Base-by-base conservation (phyloP, 2,329 filamentous ascomycete genomes). In the Fusarium pseudonygamai region DNA sequence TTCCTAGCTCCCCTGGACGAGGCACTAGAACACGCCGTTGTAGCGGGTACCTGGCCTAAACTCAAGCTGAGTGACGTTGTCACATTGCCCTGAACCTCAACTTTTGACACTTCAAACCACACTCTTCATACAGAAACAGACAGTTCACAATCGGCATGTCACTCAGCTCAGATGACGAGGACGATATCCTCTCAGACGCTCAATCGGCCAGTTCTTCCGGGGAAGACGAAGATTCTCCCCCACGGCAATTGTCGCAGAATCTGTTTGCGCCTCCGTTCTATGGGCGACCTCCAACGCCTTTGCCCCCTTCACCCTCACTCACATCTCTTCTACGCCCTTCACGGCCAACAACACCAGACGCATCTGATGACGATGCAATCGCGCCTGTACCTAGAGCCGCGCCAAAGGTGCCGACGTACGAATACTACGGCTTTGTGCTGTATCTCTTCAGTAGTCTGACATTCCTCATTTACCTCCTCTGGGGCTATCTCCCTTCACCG, bases 401-500 rank as follows among this genome's bases (percentile, higher is more conserved):
- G 60, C 96, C 96, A 4, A 95, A 96, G 80, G 95, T 99, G 6
- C 96, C 96, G n/a, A 99, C 96, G 0, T 98, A 99, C 85, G 96
- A 99, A 81, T 99, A 98, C 89, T 98, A 98, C 82, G 96, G 96
- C 80, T 99, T 99, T 84, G 96, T 97, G 60, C 89, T 99, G 56
- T 98, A 99, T 84, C 88, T 99, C 43, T 94, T 96, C 79, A 95
- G 93, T 71, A 94, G 92, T 28, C 86, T 96, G 58, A 91, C 91
- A 5, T 98, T 98, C 80, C 85, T 93, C 80, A 87, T 89, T 79
- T 93, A 90, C 81, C 84, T 92, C 20, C 85, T 92, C 16, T 98
- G 95, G 96, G 93, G 93, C 20, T 98, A 96, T 83, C 90, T 98
- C 11, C 96, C 96, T 0, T 94, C 93, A 30, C 95, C 95, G 0